These are phyloP conservation scores for Neurospora crassa DNA, from an alignment of 2,329 filamentous ascomycete genomes.

Conservation along the genomic window DNA sequence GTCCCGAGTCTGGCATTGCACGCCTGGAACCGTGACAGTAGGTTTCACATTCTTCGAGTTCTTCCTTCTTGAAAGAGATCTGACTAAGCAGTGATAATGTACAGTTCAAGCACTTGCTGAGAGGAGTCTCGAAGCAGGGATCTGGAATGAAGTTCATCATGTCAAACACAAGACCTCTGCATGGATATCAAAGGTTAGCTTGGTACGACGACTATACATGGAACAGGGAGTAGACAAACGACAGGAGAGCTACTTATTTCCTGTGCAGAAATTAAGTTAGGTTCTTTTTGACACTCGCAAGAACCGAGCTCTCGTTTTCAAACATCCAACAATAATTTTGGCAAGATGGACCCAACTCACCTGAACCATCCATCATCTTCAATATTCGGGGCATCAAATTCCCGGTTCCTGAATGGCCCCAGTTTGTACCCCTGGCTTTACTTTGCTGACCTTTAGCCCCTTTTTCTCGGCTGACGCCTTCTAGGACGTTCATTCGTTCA, in stretches of 20 bases:
- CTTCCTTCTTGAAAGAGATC: background rate
- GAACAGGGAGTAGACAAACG: too few species aligned
- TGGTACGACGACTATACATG: too few species aligned
- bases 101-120: background rate
- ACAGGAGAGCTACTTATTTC: too few species aligned
- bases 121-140: background rate
- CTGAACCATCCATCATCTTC: background rate
- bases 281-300: too few species aligned
- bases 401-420: background rate
- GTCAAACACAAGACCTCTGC: background rate
- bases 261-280: too few species aligned
- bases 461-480: background rate
- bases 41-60: too few species aligned
- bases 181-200: too few species aligned
- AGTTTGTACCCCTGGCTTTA: background rate
- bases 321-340: background rate
- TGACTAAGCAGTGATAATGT: background rate
- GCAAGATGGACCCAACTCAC: background rate
- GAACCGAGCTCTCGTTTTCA: too few species aligned
- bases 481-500: background rate
- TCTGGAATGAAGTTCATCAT: background rate
- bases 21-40: too few species aligned
- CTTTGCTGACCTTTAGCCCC: background rate
- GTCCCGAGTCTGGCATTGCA: too few species aligned
- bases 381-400: background rate